Evolutionary conservation across 1,284 basidiomycete species (phyloP).

Genomic region (Fomitopsis betulina): DNA sequence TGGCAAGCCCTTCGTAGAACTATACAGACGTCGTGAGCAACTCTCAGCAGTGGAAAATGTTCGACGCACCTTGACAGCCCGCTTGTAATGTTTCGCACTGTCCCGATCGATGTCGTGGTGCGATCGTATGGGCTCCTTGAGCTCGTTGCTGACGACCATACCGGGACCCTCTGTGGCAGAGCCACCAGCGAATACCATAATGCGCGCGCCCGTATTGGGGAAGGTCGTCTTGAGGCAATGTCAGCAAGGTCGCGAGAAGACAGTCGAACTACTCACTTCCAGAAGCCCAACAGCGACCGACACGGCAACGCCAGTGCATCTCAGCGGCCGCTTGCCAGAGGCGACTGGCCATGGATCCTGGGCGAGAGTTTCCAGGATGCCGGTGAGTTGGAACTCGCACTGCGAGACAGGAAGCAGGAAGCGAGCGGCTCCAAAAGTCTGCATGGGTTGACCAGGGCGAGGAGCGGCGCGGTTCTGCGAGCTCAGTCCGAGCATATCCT

Average conservation of each 20-base stretch:
- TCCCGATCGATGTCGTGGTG: slow-evolving; percentile 99
- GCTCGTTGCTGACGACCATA: slow-evolving; percentile 93
- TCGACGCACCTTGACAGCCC: slow-evolving; percentile 78
- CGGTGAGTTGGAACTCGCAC: slow-evolving; percentile 95
- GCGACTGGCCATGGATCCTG: slow-evolving; percentile 98
- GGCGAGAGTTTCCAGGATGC: slow-evolving; percentile 85
- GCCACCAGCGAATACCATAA: slow-evolving; percentile 97
- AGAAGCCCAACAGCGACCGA: slow-evolving; percentile 94
- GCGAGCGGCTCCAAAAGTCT: slow-evolving; percentile 82
- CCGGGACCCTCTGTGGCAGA: slow-evolving; percentile 98
- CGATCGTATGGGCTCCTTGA: slow-evolving; percentile 96
- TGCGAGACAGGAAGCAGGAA: slow-evolving; percentile 94
- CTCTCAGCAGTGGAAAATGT: not conserved
- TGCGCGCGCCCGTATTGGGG: slow-evolving; percentile 92
- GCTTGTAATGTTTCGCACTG: slow-evolving; percentile 96
- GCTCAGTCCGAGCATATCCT: slow-evolving; percentile 94
- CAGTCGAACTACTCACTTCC: slow-evolving; percentile 51
- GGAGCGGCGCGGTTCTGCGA: slow-evolving; percentile 75
- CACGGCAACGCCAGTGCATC: slow-evolving; percentile 94
- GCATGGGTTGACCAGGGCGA: slow-evolving; percentile 82
- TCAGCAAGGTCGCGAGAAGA: not conserved
- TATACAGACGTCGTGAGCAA: slow-evolving; percentile 26
- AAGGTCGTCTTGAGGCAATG: slow-evolving; percentile 69
- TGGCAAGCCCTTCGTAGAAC: slow-evolving; percentile 97
- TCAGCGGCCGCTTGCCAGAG: slow-evolving; percentile 90